Evolutionary conservation across 176 grass and related monocot genomes (phyloP).

Genomic region (Puya raimondii): DNA sequence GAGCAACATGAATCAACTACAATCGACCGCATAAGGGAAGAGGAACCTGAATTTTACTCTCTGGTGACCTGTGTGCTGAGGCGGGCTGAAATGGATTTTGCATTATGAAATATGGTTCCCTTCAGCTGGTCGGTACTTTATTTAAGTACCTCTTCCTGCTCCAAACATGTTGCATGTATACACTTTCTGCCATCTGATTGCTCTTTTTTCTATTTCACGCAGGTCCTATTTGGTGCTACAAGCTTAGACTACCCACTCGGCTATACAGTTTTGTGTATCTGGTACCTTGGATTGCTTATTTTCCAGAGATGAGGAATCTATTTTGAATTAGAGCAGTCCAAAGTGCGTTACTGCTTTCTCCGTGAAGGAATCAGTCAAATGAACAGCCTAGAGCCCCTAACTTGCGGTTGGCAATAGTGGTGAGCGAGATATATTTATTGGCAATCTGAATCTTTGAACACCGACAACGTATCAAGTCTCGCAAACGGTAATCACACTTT

Average conservation of each 20-base stretch:
- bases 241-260: neutral
- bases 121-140: neutral
- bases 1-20: constrained; percentile 72
- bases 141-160: neutral
- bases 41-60: constrained; percentile 66
- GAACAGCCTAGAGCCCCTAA: neutral
- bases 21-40: constrained; percentile 42
- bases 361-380: neutral
- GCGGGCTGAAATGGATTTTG: constrained; percentile 56
- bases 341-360: neutral
- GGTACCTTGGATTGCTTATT: neutral
- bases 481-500: neutral
- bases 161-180: neutral
- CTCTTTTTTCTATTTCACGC: neutral
- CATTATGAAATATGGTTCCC: constrained; percentile 24
- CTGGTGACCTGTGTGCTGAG: constrained; percentile 52
- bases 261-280: neutral
- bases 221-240: neutral
- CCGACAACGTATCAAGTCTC: neutral
- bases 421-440: neutral
- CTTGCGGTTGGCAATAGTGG: neutral
- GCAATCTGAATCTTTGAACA: neutral
- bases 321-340: neutral
- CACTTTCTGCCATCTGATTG: neutral
- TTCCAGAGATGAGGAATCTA: neutral